Conservation (phyloP, 345 rosid genomes). For the Raphanus raphanistrum region DNA sequence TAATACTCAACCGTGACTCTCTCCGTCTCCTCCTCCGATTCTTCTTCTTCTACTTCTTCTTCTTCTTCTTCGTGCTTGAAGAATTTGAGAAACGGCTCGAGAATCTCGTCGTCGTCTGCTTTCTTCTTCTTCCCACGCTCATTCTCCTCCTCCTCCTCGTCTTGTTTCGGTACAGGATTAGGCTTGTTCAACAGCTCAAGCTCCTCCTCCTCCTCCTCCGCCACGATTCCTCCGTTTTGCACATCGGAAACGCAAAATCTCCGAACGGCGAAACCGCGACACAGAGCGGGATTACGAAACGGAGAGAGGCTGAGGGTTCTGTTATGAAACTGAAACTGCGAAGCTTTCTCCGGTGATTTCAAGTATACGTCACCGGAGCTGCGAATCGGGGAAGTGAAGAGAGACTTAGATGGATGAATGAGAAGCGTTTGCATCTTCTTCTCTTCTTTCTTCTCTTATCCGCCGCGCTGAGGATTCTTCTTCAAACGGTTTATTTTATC, state of each 20-base stretch:
- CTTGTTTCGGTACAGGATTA: conserved; percentile 36
- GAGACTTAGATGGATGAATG: conserved; percentile 51
- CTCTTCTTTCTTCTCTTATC: conserved; percentile 40
- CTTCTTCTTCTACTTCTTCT: conserved; percentile 12
- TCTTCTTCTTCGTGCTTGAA: conserved; percentile 52
- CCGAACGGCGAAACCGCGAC: conserved; percentile 28
- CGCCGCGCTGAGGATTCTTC: conserved; percentile 28
- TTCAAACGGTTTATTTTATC: conserved; percentile 37
- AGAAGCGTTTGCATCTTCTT: conserved; percentile 51
- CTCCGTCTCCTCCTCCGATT: conserved; percentile 37
- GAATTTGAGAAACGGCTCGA: conserved; percentile 82
- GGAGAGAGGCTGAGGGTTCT: conserved; percentile 30
- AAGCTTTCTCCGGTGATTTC: conserved; percentile 13
- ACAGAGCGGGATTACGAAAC: conserved; percentile 14
- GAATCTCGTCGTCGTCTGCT: conserved; percentile 56
- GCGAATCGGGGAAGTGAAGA: conserved; percentile 32
- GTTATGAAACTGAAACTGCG: conserved; percentile 22
- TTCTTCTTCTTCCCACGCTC: conserved; percentile 14
- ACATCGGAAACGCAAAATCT: conserved; percentile 39
- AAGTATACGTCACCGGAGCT: conserved; percentile 10
- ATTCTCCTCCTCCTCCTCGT: conserved; percentile 31
- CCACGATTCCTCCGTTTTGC: conserved; percentile 40
- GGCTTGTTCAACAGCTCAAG: conserved; percentile 74
- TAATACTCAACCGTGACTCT: conserved; percentile 69
- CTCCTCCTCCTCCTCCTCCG: conserved; percentile 47